Conservation (phyloP, 139 green algal genomes). For the Volvox africanus region DNA sequence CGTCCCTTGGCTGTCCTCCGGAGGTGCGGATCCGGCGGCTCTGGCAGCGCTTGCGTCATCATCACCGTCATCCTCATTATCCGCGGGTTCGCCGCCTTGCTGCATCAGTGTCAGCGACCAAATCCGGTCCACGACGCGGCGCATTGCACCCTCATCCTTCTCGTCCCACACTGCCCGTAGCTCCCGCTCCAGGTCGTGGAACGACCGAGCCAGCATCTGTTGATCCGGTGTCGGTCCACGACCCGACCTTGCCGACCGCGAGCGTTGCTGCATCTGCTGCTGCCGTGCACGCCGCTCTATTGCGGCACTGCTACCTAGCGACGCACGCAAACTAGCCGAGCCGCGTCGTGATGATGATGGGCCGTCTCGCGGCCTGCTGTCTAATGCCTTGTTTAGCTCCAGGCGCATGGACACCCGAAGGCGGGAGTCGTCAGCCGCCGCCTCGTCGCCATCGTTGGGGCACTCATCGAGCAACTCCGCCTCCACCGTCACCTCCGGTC, state of each 20-base stretch:
- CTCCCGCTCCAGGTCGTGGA: slow-evolving; percentile 40
- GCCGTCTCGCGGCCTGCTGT: neutral
- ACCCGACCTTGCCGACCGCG: neutral
- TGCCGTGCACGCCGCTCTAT: neutral
- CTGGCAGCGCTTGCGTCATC: neutral
- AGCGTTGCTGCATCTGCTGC: neutral
- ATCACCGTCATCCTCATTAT: neutral
- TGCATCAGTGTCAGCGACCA: slow-evolving; percentile 43
- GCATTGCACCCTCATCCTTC: slow-evolving; percentile 2
- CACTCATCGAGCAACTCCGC: neutral
- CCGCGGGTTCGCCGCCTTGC: neutral
- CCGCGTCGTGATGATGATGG: neutral
- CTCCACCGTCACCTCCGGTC: neutral
- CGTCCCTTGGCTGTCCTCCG: neutral
- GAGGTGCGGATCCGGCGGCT: neutral
- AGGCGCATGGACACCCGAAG: neutral
- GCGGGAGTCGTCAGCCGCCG: neutral
- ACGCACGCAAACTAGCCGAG: neutral
- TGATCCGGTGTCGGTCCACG: neutral
- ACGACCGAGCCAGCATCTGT: slow-evolving; percentile 15
- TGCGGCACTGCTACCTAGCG: neutral
- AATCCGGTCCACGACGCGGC: slow-evolving; percentile 40
- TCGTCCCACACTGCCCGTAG: slow-evolving; percentile 37
- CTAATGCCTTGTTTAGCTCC: neutral
- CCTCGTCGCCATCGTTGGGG: neutral